A percentile compares a stretch with the other conserved stretches of the same genome.
These are phyloP conservation scores for Exidia glandulosa DNA, from an alignment of 768 basidiomycete species.

Conservation along the genomic window DNA sequence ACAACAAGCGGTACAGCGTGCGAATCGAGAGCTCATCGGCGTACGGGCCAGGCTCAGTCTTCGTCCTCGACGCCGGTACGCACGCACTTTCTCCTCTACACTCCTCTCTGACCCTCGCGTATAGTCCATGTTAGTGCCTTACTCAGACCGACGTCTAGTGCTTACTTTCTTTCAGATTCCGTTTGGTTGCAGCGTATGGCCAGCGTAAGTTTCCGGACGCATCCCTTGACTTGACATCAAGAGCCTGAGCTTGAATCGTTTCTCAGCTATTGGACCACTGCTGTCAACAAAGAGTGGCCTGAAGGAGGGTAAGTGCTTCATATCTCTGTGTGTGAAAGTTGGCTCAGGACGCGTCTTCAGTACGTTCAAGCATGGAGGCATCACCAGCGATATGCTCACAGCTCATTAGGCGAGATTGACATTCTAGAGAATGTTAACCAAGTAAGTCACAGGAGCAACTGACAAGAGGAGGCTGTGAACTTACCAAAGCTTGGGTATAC, in stretches of 20 bases:
- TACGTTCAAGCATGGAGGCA: too few relatives aligned
- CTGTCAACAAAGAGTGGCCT: too few relatives aligned
- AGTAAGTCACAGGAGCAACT: too few relatives aligned
- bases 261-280: too few relatives aligned
- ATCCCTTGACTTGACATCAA: too few relatives aligned
- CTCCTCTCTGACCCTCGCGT: too few relatives aligned
- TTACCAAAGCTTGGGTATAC: neutral
- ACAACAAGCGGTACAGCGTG: neutral
- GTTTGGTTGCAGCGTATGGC: neutral
- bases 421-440: conserved; percentile 12
- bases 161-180: neutral
- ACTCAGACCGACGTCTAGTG: neutral
- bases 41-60: neutral
- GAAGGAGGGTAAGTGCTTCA: too few relatives aligned
- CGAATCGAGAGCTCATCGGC: neutral
- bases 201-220: neutral
- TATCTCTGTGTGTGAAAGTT: too few relatives aligned
- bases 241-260: too few relatives aligned
- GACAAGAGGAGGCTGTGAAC: conserved; percentile 7
- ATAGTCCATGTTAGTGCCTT: too few relatives aligned
- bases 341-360: too few relatives aligned
- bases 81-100: neutral
- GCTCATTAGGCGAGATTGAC: conserved; percentile 15
- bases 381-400: too few relatives aligned
- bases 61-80: neutral